These are phyloP conservation scores for Schizothecium vesticola DNA, from an alignment of 495 filamentous ascomycete genomes.

Conservation along the genomic window DNA sequence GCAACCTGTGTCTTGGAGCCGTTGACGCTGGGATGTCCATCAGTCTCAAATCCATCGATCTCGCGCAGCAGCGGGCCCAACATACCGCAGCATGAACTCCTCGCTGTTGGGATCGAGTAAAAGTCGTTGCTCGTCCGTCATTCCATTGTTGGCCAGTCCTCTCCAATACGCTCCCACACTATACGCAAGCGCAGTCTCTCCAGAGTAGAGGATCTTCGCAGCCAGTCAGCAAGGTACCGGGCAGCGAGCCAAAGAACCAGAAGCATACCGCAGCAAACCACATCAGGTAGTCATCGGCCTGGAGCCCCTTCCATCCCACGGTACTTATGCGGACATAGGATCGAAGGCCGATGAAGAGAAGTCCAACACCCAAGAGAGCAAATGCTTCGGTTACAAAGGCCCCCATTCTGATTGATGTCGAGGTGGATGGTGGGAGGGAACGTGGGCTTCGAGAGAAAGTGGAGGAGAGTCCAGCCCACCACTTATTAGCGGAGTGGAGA, in stretches of 20 bases:
- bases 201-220: slow-evolving; percentile 30
- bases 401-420: slow-evolving; percentile 16
- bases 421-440: not conserved
- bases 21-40: slow-evolving; percentile 34
- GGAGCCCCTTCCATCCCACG: slow-evolving; percentile 46
- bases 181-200: slow-evolving; percentile 31
- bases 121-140: slow-evolving; percentile 49
- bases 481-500: not conserved
- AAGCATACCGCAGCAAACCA: slow-evolving; percentile 46
- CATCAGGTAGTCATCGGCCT: slow-evolving; percentile 59
- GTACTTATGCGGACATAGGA: slow-evolving; percentile 45
- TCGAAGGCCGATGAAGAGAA: slow-evolving; percentile 46
- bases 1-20: slow-evolving; percentile 57
- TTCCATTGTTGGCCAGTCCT: slow-evolving; percentile 56
- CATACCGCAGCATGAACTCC: slow-evolving; percentile 43
- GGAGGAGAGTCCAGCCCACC: not conserved
- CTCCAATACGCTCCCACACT: slow-evolving; percentile 35
- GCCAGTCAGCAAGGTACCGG: not conserved
- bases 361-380: slow-evolving; percentile 44
- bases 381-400: slow-evolving; percentile 50
- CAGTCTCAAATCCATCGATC: not conserved
- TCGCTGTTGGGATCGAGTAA: slow-evolving; percentile 38
- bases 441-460: not conserved
- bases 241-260: no score
- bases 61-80: not conserved